These are phyloP conservation scores for Theileria equi DNA, from an alignment of 169 alveolate genomes.

Conservation along the genomic window DNA sequence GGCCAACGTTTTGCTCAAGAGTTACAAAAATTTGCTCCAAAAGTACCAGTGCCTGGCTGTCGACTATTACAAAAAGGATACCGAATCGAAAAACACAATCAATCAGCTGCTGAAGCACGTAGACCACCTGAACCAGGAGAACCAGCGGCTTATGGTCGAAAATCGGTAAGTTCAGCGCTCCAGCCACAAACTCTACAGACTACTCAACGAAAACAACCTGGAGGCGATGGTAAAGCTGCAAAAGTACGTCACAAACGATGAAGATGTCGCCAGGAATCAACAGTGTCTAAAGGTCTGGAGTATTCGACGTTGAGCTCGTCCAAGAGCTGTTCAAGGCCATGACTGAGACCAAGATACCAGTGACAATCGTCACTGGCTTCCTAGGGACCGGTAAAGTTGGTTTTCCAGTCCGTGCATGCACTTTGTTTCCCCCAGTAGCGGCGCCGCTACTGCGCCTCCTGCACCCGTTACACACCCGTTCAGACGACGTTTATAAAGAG, in stretches of 20 bases:
- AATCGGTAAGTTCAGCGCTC: slow-evolving; percentile 12
- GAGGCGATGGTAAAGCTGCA: background rate
- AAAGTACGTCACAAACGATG: background rate
- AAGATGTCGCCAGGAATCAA: no score
- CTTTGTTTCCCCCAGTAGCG: no score
- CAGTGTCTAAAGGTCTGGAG: background rate
- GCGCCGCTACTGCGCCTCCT: no score
- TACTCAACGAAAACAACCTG: slow-evolving; percentile 14
- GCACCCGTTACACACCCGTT: no score
- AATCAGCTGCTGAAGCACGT: slow-evolving; percentile 11
- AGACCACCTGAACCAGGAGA: slow-evolving; percentile 24
- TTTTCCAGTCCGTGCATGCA: background rate
- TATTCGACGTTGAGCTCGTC: no score
- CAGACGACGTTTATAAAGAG: slow-evolving; percentile 75
- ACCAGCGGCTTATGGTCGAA: slow-evolving; percentile 24
- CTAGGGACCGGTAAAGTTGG: slow-evolving; percentile 80
- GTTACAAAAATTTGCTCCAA: slow-evolving; percentile 30
- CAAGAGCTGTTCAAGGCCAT: no score
- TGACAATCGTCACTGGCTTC: slow-evolving; percentile 76
- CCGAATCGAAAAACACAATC: slow-evolving; percentile 4
- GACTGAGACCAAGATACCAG: slow-evolving; percentile 65
- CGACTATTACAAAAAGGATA: slow-evolving; percentile 41
- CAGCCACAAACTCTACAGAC: background rate
- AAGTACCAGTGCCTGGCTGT: slow-evolving; percentile 46
- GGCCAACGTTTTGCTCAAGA: no score